phyloP scores from a whole-genome alignment of 2,329 filamentous ascomycete species.

The Colletotrichum orchidophilum region DNA sequence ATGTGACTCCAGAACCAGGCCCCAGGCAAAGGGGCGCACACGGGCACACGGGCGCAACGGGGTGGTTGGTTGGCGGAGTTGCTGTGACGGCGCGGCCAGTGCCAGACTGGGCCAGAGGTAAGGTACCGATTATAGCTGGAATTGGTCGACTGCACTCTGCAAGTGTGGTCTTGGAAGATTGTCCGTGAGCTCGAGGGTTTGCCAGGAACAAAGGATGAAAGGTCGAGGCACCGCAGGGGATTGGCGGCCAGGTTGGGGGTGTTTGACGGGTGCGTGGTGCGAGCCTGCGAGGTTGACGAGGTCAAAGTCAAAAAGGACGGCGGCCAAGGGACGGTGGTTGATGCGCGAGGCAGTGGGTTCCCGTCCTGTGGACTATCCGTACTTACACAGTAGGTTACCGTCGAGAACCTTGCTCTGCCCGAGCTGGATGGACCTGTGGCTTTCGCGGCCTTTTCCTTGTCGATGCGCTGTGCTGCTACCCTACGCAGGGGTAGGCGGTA shows the following conservation, averaged over 20 bases:
- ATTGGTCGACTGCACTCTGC: background rate
- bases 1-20: conserved; percentile 1
- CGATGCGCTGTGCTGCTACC: conserved; percentile 4
- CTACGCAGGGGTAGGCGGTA: conserved; percentile 19
- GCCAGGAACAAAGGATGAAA: conserved; percentile 29
- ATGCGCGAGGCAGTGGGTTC: background rate
- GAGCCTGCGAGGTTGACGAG: background rate
- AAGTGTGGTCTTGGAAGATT: background rate
- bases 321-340: background rate
- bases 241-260: conserved; percentile 16
- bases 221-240: conserved; percentile 7
- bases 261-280: conserved; percentile 2
- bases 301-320: conserved; percentile 25
- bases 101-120: conserved; percentile 25
- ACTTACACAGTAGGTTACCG: background rate
- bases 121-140: conserved; percentile 29
- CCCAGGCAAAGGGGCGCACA: background rate
- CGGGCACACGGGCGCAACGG: too few species aligned
- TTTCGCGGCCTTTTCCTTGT: background rate
- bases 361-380: background rate
- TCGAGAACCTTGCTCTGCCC: background rate
- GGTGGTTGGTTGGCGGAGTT: conserved; percentile 24
- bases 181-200: conserved; percentile 15
- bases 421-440: background rate
- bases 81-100: conserved; percentile 6